phyloP scores from a whole-genome alignment of 208 protist genomes.

The Trypanosoma melophagium region DNA sequence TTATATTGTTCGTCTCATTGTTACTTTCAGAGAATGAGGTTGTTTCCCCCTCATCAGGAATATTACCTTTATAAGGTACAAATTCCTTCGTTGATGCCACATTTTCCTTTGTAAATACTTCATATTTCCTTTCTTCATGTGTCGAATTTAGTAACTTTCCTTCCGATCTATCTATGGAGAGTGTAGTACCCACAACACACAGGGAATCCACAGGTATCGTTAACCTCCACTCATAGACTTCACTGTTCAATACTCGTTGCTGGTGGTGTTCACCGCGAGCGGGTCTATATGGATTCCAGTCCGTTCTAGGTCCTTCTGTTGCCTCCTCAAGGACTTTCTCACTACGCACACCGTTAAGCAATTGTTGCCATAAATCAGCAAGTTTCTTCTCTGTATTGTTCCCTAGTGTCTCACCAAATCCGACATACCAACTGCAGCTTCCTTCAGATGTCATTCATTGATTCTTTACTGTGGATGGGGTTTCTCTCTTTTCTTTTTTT shows the following conservation, averaged over 20 bases:
- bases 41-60: neutral
- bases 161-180: conserved; percentile 2
- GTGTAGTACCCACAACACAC: conserved; percentile 35
- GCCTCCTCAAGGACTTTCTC: conserved; percentile 40
- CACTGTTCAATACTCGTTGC: conserved; percentile 65
- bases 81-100: neutral
- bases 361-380: conserved; percentile 34
- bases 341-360: conserved; percentile 53
- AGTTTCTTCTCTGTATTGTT: conserved; percentile 46
- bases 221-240: conserved; percentile 63
- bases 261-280: conserved; percentile 45
- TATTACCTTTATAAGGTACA: no score
- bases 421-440: conserved; percentile 23
- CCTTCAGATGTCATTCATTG: conserved; percentile 33
- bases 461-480: neutral
- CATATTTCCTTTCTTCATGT: neutral
- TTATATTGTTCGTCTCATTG: neutral
- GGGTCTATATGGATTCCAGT: conserved; percentile 84
- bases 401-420: conserved; percentile 50
- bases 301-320: conserved; percentile 33
- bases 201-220: conserved; percentile 47
- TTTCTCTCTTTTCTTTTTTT: neutral
- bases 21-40: neutral
- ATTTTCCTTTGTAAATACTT: neutral
- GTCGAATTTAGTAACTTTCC: neutral